Evolutionary conservation across 1,284 basidiomycete genomes (phyloP), one percentile per base, ranked within the genome.

Genomic region (Ustilago nuda): DNA sequence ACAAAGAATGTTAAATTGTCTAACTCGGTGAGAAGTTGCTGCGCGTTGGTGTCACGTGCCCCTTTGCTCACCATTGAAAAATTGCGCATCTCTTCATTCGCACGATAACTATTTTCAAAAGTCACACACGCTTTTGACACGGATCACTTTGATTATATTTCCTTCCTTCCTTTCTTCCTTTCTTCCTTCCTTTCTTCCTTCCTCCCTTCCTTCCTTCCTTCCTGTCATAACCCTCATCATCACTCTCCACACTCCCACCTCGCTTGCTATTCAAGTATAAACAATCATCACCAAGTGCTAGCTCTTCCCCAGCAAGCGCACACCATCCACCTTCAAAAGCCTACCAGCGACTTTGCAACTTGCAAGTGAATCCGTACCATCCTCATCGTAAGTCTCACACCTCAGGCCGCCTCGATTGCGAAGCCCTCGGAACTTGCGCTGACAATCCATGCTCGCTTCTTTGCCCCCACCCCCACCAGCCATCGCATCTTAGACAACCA

Each of bases 261-360:
- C 32, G 27, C 30, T 59, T 43, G 35, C 57, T 48, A n/a, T 23
- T 46, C 43, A 30, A 43, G 55, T 33, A 32, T 27, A 41, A 27
- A 48, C 23, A 27, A 61, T 32, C 37, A 35, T 45, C 66, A 48
- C 33, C 58, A 36, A 27, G 23, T 27, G 23, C 3, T 27, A 27
- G 2, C 23, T 27, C 23, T 27, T 41, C 39, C n/a, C n/a, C 13
- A 41, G 39, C 39, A 41, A 41, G 13, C 3, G 6, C 17, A 15
- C 48, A 32, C 48, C n/a, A 19, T 13, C 48, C 51, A 39, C 15
- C 56, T 8, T 50, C 56, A 61, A 36, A 67, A 61, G 41, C 61
- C 64, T 70, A 70, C 52, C 54, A 65, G 41, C 68, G 54, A 48
- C 54, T 70, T 36, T 57, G 41, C 27, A 19, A 5, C 13, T 12